Conservation (phyloP, 202 grass and related monocot genomes). For the Schoenoplectus tabernaemontani region DNA sequence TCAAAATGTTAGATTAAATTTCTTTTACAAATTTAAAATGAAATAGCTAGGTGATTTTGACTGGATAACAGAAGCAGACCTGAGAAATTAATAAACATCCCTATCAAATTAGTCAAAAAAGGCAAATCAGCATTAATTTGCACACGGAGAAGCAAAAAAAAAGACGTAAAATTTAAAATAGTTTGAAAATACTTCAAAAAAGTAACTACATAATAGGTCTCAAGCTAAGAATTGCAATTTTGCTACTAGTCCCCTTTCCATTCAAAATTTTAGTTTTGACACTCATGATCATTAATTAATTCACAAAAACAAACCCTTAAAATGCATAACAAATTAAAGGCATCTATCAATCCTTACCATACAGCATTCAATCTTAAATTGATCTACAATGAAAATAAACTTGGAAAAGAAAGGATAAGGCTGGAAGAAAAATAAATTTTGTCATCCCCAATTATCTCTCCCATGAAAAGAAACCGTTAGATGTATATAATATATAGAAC, state of each 20-base stretch:
- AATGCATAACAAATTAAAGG: not conserved
- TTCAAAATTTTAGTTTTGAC: not conserved
- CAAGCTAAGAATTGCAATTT: not conserved
- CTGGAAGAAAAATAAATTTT: not conserved
- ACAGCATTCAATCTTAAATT: not conserved
- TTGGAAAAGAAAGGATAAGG: not conserved
- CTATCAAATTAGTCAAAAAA: not conserved
- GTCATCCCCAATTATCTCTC: not conserved
- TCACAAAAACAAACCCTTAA: not conserved
- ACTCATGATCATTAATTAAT: not conserved
- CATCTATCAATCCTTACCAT: not conserved
- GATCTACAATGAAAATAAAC: not conserved
- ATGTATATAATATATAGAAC: not conserved
- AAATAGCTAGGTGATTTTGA: too few relatives aligned
- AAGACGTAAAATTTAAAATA: not conserved
- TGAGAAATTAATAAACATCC: not conserved
- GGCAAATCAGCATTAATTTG: not conserved
- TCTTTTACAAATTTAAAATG: too few relatives aligned
- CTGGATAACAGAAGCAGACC: too few relatives aligned
- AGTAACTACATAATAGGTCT: not conserved
- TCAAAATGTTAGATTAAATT: too few relatives aligned
- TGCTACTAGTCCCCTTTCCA: not conserved
- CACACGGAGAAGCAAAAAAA: not conserved
- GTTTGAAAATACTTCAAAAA: not conserved
- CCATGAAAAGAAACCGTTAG: conserved; percentile 2